Conservation (phyloP, 1,139 yeast genomes). For the Magnusiomyces ingens region DNA sequence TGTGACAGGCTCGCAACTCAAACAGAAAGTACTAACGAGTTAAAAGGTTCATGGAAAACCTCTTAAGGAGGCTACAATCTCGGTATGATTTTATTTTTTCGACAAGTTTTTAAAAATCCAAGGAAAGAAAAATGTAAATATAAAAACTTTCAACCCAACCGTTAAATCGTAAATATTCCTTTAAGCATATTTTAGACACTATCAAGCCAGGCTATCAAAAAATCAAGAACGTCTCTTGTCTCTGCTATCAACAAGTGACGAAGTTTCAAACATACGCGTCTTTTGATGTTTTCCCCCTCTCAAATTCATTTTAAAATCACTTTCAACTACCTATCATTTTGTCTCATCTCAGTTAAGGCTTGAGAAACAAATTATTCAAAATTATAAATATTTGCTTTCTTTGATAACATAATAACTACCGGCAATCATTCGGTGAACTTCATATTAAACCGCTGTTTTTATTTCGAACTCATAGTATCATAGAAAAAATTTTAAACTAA, state of each 20-base stretch:
- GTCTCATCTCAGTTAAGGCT: too few species aligned
- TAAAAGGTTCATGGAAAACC: constrained; percentile 26
- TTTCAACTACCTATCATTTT: too few species aligned
- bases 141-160: neutral
- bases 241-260: too few species aligned
- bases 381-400: too few species aligned
- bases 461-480: constrained; percentile 2
- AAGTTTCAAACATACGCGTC: too few species aligned
- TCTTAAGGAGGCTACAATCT: too few species aligned
- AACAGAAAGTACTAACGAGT: constrained; percentile 1
- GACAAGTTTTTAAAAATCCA: constrained; percentile 22
- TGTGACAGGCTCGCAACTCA: constrained; percentile 17
- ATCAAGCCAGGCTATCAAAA: too few species aligned
- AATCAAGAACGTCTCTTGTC: too few species aligned
- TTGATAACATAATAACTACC: neutral
- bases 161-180: neutral
- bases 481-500: constrained; percentile 2
- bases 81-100: constrained; percentile 22
- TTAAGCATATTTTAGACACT: neutral
- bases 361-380: too few species aligned
- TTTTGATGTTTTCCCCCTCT: too few species aligned
- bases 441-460: neutral
- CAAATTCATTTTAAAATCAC: too few species aligned
- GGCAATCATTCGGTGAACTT: neutral
- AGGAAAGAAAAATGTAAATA: neutral